Evolutionary conservation across 805 yeast genomes (phyloP).

Genomic region (Candida patagonica): DNA sequence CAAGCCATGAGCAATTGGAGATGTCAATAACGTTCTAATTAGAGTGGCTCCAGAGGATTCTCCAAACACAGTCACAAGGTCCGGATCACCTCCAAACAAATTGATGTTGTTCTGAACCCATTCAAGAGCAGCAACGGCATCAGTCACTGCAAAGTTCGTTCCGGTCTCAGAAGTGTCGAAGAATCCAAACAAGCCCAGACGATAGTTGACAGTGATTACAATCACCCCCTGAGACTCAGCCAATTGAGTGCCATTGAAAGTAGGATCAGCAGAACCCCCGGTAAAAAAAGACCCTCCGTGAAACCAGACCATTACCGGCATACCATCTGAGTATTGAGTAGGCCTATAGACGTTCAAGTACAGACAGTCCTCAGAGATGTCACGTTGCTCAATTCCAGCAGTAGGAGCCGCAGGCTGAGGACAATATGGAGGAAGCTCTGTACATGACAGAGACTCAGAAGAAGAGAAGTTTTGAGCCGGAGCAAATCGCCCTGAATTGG

Average conservation of each 20-base stretch:
- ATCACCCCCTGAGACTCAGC: slow-evolving; percentile 18
- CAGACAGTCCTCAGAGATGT: slow-evolving; percentile 24
- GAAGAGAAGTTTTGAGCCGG: slow-evolving; percentile 14
- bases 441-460: slow-evolving; percentile 15
- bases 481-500: slow-evolving; percentile 21
- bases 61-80: slow-evolving; percentile 31
- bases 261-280: slow-evolving; percentile 26
- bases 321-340: neutral
- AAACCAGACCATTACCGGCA: slow-evolving; percentile 28
- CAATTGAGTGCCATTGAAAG: slow-evolving; percentile 20
- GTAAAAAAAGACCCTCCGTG: slow-evolving; percentile 31
- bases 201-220: slow-evolving; percentile 27
- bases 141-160: slow-evolving; percentile 30
- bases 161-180: slow-evolving; percentile 22
- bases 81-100: slow-evolving; percentile 31
- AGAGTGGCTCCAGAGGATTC: slow-evolving; percentile 31
- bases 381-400: no score
- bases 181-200: slow-evolving; percentile 32
- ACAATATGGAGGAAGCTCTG: slow-evolving; percentile 23
- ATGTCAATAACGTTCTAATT: slow-evolving; percentile 15
- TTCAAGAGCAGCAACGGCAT: slow-evolving; percentile 28
- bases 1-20: slow-evolving; percentile 12
- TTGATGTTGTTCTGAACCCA: slow-evolving; percentile 31
- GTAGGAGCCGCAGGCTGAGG: slow-evolving; percentile 16
- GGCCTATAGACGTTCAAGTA: slow-evolving; percentile 25